phyloP scores from a whole-genome alignment of 106 monocot genomes.

The Allium sativum region DNA sequence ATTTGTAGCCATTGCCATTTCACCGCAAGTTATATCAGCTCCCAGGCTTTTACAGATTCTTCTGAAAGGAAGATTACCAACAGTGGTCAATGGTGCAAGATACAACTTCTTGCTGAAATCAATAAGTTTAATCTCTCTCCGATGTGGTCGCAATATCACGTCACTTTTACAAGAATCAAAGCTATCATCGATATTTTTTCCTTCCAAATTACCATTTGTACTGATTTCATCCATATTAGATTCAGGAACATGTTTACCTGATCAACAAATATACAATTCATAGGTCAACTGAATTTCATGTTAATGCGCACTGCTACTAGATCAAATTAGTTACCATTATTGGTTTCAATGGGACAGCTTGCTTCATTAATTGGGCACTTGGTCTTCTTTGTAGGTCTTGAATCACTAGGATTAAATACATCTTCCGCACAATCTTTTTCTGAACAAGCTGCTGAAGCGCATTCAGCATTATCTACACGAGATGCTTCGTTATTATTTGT shows the following conservation, averaged over 20 bases:
- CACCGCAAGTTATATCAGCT: slow-evolving; percentile 92
- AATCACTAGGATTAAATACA: slow-evolving; percentile 20
- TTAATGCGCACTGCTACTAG: too few relatives aligned
- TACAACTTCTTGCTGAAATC: slow-evolving; percentile 91
- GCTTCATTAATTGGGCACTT: slow-evolving; percentile 35
- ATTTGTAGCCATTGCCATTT: slow-evolving; percentile 98
- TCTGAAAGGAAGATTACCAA: slow-evolving; percentile 95
- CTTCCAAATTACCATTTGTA: slow-evolving; percentile 8
- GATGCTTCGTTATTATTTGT: background rate
- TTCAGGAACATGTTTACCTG: slow-evolving; percentile 9
- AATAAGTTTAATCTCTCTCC: slow-evolving; percentile 72
- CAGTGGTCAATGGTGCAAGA: slow-evolving; percentile 91
- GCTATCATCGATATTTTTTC: background rate
- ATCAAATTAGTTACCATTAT: slow-evolving; percentile 17
- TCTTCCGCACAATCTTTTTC: slow-evolving; percentile 27
- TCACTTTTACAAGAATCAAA: slow-evolving; percentile 31
- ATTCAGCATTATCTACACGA: background rate
- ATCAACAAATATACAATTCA: background rate
- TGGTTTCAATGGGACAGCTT: slow-evolving; percentile 11
- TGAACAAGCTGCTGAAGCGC: slow-evolving; percentile 5
- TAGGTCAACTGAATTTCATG: too few relatives aligned
- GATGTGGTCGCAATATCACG: slow-evolving; percentile 23
- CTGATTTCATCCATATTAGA: slow-evolving; percentile 6
- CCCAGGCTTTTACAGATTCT: slow-evolving; percentile 79
- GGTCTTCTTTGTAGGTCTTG: slow-evolving; percentile 53